Base-by-base conservation (phyloP, 257 asterid species). In the Paulownia fortunei region DNA sequence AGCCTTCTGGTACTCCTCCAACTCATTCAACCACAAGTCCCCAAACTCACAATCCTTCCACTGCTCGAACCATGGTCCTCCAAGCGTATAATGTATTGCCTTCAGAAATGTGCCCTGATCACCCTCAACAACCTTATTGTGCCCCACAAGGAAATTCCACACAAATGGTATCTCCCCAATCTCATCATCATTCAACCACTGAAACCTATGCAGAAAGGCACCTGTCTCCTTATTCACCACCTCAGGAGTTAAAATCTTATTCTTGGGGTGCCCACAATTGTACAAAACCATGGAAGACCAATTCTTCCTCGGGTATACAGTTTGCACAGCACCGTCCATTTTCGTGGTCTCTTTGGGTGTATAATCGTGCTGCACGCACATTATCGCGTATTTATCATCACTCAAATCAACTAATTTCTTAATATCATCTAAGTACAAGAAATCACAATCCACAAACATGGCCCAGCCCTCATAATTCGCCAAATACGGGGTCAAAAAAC, bases 251-350 rank as follows among this genome's bases (percentile, higher is more conserved):
- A 94, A 58, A 19, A 60, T 69, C 81, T 61, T 81, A 37, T 90
- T 94, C 81, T 94, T 94, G 0, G 87, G 86, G 65, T 92, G 94
- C 19, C 92, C 94, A 55, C 97, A 94, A 60, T 94, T 94, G 77
- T 94, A 94, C 69, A 94, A 56, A 60, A 94, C 98, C 98, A 94
- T 92, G 2, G 97, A 92, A 47, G 98, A 94, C 98, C 98, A 94
- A 70, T 94, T 94, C 97, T 94, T 94, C 83, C 97, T 84, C 2
- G 96, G 98, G 81, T 90, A 94, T 44, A 92, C 78, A 0, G 97
- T 92, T 21, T 90, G 98, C 4, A 92, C 93, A 0, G 95, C 98
- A 2, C 97, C 98, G 65, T 94, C 97, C 97, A 94, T 94, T 64
- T 94, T 94, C 0, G 97, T 92, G 0, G 94, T 92, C 63, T 94